Percentiles rank a stretch among this genome's conserved stretches.
These are phyloP conservation scores for Babesia bovis DNA, from an alignment of 169 alveolate genomes.

Conservation along the genomic window DNA sequence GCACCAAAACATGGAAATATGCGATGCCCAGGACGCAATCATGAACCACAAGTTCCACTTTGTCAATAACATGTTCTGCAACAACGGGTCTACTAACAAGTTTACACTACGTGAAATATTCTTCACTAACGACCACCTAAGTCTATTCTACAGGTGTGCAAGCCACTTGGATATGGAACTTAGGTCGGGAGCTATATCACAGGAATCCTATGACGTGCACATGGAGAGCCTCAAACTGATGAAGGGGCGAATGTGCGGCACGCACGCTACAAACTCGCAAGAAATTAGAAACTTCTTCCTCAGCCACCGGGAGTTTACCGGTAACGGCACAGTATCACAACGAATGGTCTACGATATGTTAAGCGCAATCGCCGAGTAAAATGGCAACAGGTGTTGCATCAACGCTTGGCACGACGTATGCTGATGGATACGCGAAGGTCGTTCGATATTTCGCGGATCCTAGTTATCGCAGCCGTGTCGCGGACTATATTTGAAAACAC, in stretches of 20 bases:
- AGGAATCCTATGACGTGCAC: constrained; percentile 44
- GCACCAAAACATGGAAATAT: constrained; percentile 88
- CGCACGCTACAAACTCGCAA: constrained; percentile 86
- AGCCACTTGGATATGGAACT: constrained; percentile 56
- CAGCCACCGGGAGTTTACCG: constrained; percentile 83
- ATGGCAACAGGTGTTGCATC: too few species aligned
- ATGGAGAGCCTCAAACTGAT: constrained; percentile 73
- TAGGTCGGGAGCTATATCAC: constrained; percentile 22
- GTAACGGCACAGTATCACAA: constrained; percentile 83
- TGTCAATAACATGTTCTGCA: constrained; percentile 34
- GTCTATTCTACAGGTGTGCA: constrained; percentile 65
- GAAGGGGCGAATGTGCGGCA: constrained; percentile 82
- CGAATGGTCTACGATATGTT: constrained; percentile 82
- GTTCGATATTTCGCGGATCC: neutral
- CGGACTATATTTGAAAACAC: constrained; percentile 3
- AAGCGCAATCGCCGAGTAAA: constrained; percentile 12
- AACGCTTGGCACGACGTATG: constrained; percentile 54
- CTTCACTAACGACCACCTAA: constrained; percentile 64
- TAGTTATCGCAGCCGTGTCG: neutral
- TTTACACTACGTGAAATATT: constrained; percentile 76
- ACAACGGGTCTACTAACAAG: constrained; percentile 48
- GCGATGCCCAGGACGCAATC: constrained; percentile 83
- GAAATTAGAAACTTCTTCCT: constrained; percentile 82
- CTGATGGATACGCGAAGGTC: constrained; percentile 59
- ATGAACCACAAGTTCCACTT: constrained; percentile 83